Evolutionary conservation across 2,329 filamentous ascomycete genomes (phyloP).

Genomic region (Penicillium hesseltinei): DNA sequence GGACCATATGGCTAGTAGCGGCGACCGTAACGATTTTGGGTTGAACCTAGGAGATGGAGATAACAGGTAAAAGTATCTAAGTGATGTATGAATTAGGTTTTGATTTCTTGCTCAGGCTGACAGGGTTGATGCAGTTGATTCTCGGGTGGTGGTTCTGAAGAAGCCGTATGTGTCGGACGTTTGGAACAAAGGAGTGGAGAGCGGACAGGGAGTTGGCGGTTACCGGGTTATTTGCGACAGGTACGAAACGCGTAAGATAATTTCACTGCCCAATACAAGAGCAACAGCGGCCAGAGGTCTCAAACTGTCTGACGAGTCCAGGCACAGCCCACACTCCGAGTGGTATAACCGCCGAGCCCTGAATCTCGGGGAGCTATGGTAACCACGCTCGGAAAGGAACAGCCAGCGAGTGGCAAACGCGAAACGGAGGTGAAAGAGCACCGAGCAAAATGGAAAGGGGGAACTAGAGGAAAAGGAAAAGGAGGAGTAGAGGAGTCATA

Average conservation of each 20-base stretch:
- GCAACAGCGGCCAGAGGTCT: slow-evolving; percentile 11
- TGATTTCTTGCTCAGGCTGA: neutral
- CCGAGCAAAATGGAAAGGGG: neutral
- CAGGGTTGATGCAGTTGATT: neutral
- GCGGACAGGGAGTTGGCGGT: neutral
- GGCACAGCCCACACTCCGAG: slow-evolving; percentile 17
- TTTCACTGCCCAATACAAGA: slow-evolving; percentile 12
- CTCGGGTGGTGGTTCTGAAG: slow-evolving; percentile 1
- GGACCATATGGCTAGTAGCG: slow-evolving; percentile 10
- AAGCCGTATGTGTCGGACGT: slow-evolving; percentile 1
- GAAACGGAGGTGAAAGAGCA: neutral
- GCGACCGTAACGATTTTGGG: slow-evolving; percentile 10
- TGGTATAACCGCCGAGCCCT: slow-evolving; percentile 19
- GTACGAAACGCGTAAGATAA: slow-evolving; percentile 7
- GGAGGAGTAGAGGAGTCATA: slow-evolving; percentile 5
- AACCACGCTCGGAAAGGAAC: neutral
- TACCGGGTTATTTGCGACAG: neutral
- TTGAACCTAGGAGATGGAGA: neutral
- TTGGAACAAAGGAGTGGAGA: slow-evolving; percentile 13
- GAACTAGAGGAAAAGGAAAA: slow-evolving; percentile 8
- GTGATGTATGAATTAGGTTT: neutral
- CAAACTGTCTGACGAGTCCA: slow-evolving; percentile 17
- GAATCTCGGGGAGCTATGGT: slow-evolving; percentile 6
- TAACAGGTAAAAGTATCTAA: neutral
- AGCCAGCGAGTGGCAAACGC: neutral